Conservation (phyloP, 768 basidiomycete genomes). For the Cystofilobasidium macerans region DNA sequence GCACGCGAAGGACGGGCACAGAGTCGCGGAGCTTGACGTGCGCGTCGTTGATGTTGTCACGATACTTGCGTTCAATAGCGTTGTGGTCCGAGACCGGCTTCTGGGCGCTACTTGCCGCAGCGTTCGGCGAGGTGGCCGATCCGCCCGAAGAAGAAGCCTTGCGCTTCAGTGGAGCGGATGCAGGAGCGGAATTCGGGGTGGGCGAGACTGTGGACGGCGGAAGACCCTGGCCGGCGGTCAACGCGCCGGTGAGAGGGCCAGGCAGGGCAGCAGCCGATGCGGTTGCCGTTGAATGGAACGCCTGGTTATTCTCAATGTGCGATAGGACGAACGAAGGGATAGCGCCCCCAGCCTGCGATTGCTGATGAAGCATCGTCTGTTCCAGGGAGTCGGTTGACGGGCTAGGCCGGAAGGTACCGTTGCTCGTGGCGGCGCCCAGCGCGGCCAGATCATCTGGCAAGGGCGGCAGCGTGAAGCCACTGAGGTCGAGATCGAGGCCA, state of each 20-base stretch:
- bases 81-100: slow-evolving; percentile 24
- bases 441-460: not conserved
- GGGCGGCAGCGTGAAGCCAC: not conserved
- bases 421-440: not conserved
- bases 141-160: not conserved
- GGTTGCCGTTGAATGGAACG: not conserved
- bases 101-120: not conserved
- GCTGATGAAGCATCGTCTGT: not conserved
- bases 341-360: not conserved
- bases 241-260: not conserved
- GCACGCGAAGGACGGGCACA: slow-evolving; percentile 22
- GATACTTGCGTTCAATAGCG: slow-evolving; percentile 25
- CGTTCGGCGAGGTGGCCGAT: not conserved
- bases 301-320: slow-evolving; percentile 1
- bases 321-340: slow-evolving; percentile 18
- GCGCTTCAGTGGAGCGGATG: not conserved
- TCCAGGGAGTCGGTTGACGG: not conserved
- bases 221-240: no score
- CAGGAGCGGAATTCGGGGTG: not conserved
- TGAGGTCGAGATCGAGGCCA: not conserved
- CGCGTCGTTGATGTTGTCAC: slow-evolving; percentile 24
- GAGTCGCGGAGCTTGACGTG: slow-evolving; percentile 18
- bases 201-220: no score
- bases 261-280: not conserved
- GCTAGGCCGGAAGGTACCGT: no score